A percentile compares a stretch with the other conserved stretches of the same genome.
Evolutionary conservation across 331 rosid genomes (phyloP).

Genomic region (Malus hybrid): DNA sequence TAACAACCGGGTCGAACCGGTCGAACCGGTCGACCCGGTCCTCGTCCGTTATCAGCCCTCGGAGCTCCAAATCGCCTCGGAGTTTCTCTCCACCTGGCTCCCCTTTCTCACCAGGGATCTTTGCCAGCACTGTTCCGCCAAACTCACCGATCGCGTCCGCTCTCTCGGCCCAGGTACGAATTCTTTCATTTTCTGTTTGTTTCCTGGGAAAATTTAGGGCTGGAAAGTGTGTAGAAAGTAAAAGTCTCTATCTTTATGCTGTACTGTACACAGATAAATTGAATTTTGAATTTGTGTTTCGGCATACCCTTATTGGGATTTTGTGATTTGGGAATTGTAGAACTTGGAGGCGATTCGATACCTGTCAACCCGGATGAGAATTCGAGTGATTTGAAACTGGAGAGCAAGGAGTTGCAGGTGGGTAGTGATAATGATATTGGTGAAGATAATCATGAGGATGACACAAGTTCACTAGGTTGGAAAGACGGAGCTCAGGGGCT

Average conservation of each 20-base stretch:
- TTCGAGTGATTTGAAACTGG: slow-evolving; percentile 2
- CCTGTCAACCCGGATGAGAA: slow-evolving; percentile 1
- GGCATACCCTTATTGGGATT: neutral
- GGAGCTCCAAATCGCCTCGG: slow-evolving; percentile 80
- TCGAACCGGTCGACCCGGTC: slow-evolving; percentile 53
- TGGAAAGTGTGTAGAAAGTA: neutral
- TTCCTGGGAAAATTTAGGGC: neutral
- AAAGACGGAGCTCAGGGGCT: slow-evolving; percentile 22
- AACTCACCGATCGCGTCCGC: slow-evolving; percentile 66
- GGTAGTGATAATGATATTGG: slow-evolving; percentile 17
- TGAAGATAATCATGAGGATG: slow-evolving; percentile 37
- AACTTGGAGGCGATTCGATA: slow-evolving; percentile 15
- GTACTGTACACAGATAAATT: neutral
- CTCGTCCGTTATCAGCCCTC: slow-evolving; percentile 51
- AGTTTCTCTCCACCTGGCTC: slow-evolving; percentile 78
- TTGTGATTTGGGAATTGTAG: slow-evolving; percentile 16
- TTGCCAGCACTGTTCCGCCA: slow-evolving; percentile 50
- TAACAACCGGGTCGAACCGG: slow-evolving; percentile 15
- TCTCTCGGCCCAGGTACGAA: slow-evolving; percentile 57
- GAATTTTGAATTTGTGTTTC: neutral
- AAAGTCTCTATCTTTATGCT: neutral
- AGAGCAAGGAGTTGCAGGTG: neutral
- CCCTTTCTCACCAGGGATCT: slow-evolving; percentile 89
- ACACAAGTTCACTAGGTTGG: slow-evolving; percentile 17
- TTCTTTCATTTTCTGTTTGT: neutral